Evolutionary conservation across 108 stramenopile genomes (phyloP), one percentile per base, ranked within the genome.

Genomic region (Stephanodiscus triporus): DNA sequence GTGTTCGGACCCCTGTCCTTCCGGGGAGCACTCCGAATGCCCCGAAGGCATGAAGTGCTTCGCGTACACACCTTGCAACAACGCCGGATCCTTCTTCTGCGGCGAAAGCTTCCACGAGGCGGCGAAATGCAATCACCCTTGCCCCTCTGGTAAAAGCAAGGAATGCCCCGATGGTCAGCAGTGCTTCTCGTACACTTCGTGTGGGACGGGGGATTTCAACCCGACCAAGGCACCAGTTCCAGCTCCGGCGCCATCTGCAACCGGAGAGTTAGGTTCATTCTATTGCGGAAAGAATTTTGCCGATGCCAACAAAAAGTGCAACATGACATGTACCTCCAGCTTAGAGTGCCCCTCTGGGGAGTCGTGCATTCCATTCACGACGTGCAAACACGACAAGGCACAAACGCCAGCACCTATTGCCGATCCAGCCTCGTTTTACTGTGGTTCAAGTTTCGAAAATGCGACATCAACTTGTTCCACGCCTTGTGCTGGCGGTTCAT

Each of bases 171-270:
- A 74, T 40, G 87, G 73, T 24, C 76, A 89, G 75, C 85, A 74
- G 48, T 95, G 94, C 66, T 92, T 81, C 72, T 90, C 94, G 17
- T 90, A 95, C 66, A 92, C 91, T 0, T 80, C 91, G 7, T 92
- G 94, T 58, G 89, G 90, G 68, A 55, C 78, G 45, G 49, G 77
- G 24, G 73, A 76, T 49, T 82, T 82, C 54, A 48, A 82, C 17
- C 63, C 67, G 51, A 74, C 53, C 24, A 14, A 6, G 23, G 53
- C 53, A 23, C 53, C 53, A 4, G 43, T 57, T 43, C 45, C 78
- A 23, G 66, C 78, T 17, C 69, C 79, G 23, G 30, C 49, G 32
- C 65, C 79, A 49, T 68, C 79, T 19, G 70, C 63, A 0, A 75
- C 66, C 24, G 68, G 37, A 27, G 81, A 71, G 37, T 54, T 20